A percentile compares a stretch with the other conserved stretches of the same genome.
These are phyloP conservation scores for Fusarium setosum DNA, from an alignment of 2,329 filamentous ascomycete species.

Conservation along the genomic window DNA sequence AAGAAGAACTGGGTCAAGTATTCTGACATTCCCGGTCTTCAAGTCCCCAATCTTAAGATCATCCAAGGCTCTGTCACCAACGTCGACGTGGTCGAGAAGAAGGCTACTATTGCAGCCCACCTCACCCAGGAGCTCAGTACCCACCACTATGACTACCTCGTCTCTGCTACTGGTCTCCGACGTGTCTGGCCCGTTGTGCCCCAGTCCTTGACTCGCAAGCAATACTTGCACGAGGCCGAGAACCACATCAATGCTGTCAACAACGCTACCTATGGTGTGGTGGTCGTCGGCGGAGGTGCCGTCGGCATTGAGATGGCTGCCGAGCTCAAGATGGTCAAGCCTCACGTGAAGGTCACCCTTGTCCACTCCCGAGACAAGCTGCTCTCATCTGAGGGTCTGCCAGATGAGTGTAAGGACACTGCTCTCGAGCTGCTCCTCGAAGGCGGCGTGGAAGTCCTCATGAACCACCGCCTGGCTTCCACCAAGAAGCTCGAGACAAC, in stretches of 20 bases:
- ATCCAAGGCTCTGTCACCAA: constrained; percentile 73
- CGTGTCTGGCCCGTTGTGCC: constrained; percentile 80
- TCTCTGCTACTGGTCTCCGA: constrained; percentile 77
- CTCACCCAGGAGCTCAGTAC: constrained; percentile 55
- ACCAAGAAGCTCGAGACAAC: constrained; percentile 58
- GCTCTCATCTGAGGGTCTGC: constrained; percentile 78
- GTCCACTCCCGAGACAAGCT: constrained; percentile 78
- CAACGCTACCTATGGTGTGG: constrained; percentile 67
- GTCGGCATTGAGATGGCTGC: constrained; percentile 87
- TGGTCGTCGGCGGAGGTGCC: constrained; percentile 81
- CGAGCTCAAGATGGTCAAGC: constrained; percentile 77
- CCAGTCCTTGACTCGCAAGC: constrained; percentile 68
- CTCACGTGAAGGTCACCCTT: constrained; percentile 74
- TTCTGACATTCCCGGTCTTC: constrained; percentile 73
- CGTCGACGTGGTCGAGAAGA: constrained; percentile 70
- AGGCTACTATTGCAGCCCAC: constrained; percentile 65
- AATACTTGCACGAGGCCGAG: constrained; percentile 71
- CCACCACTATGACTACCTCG: constrained; percentile 78
- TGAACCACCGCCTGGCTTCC: constrained; percentile 68
- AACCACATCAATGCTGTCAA: constrained; percentile 68
- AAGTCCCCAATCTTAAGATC: constrained; percentile 69
- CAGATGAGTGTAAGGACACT: constrained; percentile 74
- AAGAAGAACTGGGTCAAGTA: constrained; percentile 78
- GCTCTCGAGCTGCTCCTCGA: constrained; percentile 69
- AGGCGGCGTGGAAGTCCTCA: constrained; percentile 72